These are phyloP conservation scores for Crithidia fasciculata DNA, from an alignment of 208 protist genomes.

Conservation along the genomic window DNA sequence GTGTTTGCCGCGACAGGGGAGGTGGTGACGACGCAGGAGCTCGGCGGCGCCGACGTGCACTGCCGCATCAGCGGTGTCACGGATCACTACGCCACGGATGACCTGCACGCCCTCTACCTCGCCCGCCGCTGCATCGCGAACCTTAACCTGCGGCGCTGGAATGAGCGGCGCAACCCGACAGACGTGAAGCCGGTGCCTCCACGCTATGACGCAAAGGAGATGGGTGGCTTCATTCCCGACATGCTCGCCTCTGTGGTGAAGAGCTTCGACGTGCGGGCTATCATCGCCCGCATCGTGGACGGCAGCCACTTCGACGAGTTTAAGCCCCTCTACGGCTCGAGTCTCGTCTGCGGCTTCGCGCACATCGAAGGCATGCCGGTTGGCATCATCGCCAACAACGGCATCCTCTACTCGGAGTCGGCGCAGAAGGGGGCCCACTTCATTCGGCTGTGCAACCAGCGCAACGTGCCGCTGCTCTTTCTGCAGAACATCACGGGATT, in stretches of 20 bases:
- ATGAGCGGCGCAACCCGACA: constrained; percentile 27
- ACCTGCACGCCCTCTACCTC: constrained; percentile 90
- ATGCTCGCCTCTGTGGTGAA: constrained; percentile 81
- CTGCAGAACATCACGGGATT: constrained; percentile 98
- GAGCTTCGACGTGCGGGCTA: constrained; percentile 86
- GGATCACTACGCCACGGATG: constrained; percentile 93
- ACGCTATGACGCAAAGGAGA: constrained; percentile 82
- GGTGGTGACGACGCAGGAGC: constrained; percentile 92
- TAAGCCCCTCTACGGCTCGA: constrained; percentile 93
- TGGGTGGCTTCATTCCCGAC: constrained; percentile 93
- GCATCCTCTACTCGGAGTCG: constrained; percentile 94
- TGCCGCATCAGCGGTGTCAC: constrained; percentile 91
- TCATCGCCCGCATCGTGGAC: constrained; percentile 95
- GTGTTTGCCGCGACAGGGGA: constrained; percentile 95
- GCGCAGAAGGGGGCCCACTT: constrained; percentile 95
- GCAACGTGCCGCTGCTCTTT: constrained; percentile 95
- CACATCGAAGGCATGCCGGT: constrained; percentile 93
- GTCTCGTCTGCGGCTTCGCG: constrained; percentile 94
- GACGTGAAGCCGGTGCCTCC: constrained; percentile 69
- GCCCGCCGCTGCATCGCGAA: constrained; percentile 89
- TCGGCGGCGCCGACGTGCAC: constrained; percentile 96
- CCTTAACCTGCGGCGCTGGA: constrained; percentile 66
- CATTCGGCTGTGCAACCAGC: constrained; percentile 95
- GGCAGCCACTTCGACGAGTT: constrained; percentile 95
- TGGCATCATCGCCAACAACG: constrained; percentile 98